Evolutionary conservation across 2,329 filamentous ascomycete genomes (phyloP), one percentile per base, ranked within the genome.

Genomic region (Scortechinia acanthostroma): DNA sequence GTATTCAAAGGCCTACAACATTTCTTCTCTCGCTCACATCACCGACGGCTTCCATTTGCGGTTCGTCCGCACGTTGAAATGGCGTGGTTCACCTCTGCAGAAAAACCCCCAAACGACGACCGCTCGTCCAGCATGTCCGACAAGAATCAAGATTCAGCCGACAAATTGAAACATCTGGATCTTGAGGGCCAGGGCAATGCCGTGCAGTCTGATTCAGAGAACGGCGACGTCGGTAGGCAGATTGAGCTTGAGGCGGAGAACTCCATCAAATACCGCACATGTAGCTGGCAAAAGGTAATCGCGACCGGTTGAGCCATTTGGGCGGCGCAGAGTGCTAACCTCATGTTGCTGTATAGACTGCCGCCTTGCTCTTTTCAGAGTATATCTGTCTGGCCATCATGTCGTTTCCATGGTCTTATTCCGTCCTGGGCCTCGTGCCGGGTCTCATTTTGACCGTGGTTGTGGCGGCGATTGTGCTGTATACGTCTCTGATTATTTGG

Each of bases 371-470:
- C 44, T 95, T 96, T 66, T 93, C 88, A 43, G 91, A 96, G 70
- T 96, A 96, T 62, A 96, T 96, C 48, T 95, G 89, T 61, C 68
- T 96, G 64, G 72, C 78, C 47, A 95, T 95, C 59, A 95, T 96
- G 90, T 94, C 88, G 43, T 96, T 96, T 54, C 91, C 91, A 0
- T 95, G 87, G 76, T 95, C 89, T 0, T 96, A 96, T 64, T 88
- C 88, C 37, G 69, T 91, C 21, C 76, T 96, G 4, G 91, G 91
- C 4, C 74, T 96, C 15, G 88, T 95, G 1, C 90, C 91, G 0
- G 90, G 87, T 20, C 63, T 96, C 45, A 91, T 95, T 49, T 60
- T 95, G 58, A 95, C 91, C 0, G 72, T 86, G 2, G 76, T 91
- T 22, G 76, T 94, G 47, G 89, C 91, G 21, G 74, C 68, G 3